Base-by-base conservation (phyloP, 768 basidiomycete species). In the Mycena rebaudengoi region DNA sequence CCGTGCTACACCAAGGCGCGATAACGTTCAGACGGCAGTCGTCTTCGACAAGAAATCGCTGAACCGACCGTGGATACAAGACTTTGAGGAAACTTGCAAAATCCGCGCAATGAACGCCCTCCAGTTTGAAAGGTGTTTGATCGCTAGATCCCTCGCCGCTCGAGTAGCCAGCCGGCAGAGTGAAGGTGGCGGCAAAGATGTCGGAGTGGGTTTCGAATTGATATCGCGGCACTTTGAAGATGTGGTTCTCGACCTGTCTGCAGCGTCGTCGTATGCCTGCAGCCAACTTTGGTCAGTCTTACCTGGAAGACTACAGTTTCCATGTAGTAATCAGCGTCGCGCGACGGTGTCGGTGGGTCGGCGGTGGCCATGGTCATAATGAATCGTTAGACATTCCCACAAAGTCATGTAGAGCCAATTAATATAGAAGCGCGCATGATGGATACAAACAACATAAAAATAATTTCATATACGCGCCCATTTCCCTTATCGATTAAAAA, bases 181-280 rank as follows among this genome's bases (percentile, higher is more conserved):
- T 39, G 39, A 74, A 74, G 10, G 60, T 73, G 4, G 65, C 26
- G 3, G 55, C 51, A 62, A 76, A 76, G 1, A 74, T 57, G 26
- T 67, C 65, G 1, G 70, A 72, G 53, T 66, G 54, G 26, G 53
- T 55, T 7, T 57, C 69, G 51, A 76, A 74, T 44, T 62, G 67
- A 35, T 64, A 62, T 23, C 70, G 68, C 10, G 72, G 73, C 1
- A 78, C 71, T 37, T 64, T 73, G 67, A 75, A 78, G 6, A 77
- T 41, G 18, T 45, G 41, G 20, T 61, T 65, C 40, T 78, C 75
- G 35, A 77, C 76, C 77, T 76, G 33, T 18, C 5, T 28, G 20
- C 35, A 23, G 35, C n/a, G n/a, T 35, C 4, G 13, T 33, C 21
- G 26, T 30, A 3, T 11, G 20, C 16, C 4, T 20, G 3, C 21